phyloP scores from a whole-genome alignment of 2,329 filamentous ascomycete genomes.

The Aspergillus hortae region DNA sequence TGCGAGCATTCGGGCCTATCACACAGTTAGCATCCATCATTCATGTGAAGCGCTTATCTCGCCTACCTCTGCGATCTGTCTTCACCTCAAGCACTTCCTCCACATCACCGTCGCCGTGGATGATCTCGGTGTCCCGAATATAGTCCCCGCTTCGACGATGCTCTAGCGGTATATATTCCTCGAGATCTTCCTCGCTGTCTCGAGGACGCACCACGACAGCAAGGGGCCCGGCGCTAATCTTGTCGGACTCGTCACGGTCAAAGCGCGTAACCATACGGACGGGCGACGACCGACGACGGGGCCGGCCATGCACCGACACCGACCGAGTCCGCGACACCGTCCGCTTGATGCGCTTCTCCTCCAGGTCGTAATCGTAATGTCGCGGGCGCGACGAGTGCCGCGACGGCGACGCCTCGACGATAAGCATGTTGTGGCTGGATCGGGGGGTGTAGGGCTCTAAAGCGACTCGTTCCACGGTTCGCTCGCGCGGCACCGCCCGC shows the following conservation, averaged over 20 bases:
- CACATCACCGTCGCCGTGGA: constrained; percentile 37
- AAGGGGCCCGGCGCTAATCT: constrained; percentile 45
- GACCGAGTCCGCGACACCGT: constrained; percentile 32
- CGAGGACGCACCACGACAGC: constrained; percentile 49
- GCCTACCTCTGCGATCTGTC: constrained; percentile 92
- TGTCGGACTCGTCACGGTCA: constrained; percentile 38
- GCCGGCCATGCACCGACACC: constrained; percentile 31
- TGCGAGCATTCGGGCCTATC: constrained; percentile 59
- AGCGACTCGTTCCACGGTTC: constrained; percentile 24
- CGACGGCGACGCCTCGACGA: constrained; percentile 31
- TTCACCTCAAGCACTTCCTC: constrained; percentile 62
- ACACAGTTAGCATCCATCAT: too few species aligned
- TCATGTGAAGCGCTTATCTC: too few species aligned
- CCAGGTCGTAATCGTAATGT: constrained; percentile 24
- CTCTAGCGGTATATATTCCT: constrained; percentile 66
- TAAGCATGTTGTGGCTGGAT: constrained; percentile 26
- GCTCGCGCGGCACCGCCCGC: constrained; percentile 18
- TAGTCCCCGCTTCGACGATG: constrained; percentile 39
- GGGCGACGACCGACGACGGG: constrained; percentile 35
- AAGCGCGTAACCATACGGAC: constrained; percentile 32
- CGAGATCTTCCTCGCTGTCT: constrained; percentile 61
- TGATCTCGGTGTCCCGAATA: constrained; percentile 30
- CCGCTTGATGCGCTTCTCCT: constrained; percentile 23
- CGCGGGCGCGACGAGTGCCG: constrained; percentile 20
- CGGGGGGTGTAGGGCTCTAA: constrained; percentile 26